A percentile compares a stretch with the other conserved stretches of the same genome.
These are phyloP conservation scores for Garcia nutans DNA, from an alignment of 345 rosid species.

Conservation along the genomic window DNA sequence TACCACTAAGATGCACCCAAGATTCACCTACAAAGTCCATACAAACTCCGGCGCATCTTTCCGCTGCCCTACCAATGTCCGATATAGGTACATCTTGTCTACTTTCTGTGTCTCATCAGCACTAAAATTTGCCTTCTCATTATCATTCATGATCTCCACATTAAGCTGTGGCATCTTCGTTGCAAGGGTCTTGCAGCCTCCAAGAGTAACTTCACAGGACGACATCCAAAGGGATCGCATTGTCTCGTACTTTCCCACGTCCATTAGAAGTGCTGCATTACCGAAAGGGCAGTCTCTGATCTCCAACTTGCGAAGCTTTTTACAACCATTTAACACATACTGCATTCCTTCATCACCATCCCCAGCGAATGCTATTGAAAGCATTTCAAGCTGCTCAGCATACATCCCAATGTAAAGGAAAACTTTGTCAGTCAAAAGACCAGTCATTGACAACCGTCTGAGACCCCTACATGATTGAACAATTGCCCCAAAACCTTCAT, in stretches of 20 bases:
- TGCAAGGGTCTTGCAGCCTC: constrained; percentile 78
- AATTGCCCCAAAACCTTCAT: constrained; percentile 96
- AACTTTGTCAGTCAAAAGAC: constrained; percentile 75
- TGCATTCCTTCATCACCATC: constrained; percentile 83
- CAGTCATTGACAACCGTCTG: constrained; percentile 68
- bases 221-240: constrained; percentile 99
- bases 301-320: constrained; percentile 84
- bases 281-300: constrained; percentile 90
- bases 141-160: constrained; percentile 82
- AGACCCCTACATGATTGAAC: constrained; percentile 74
- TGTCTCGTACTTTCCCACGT: constrained; percentile 87
- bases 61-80: constrained; percentile 75
- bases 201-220: constrained; percentile 87
- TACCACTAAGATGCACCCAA: not conserved
- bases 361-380: constrained; percentile 93
- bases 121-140: constrained; percentile 37
- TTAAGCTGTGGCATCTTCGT: constrained; percentile 67
- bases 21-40: constrained; percentile 51
- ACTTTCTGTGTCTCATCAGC: constrained; percentile 50
- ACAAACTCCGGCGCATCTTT: constrained; percentile 77
- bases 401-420: constrained; percentile 84
- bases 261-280: constrained; percentile 71
- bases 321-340: constrained; percentile 83
- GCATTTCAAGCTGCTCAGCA: constrained; percentile 88
- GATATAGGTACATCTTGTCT: constrained; percentile 80